Conservation (phyloP, 1,284 basidiomycete species). For the Papiliotrema fonsecae region DNA sequence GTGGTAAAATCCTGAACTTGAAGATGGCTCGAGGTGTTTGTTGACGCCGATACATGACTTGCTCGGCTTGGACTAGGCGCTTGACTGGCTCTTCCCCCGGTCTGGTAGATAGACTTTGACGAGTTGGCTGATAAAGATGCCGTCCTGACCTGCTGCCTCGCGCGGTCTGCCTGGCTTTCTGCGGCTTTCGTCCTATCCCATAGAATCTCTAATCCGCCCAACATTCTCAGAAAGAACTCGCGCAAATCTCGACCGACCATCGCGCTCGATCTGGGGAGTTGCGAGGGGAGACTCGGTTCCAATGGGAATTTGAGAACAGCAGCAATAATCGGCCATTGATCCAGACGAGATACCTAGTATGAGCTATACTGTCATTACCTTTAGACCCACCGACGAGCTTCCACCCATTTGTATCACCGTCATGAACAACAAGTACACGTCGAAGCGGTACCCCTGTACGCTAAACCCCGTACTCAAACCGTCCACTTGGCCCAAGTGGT, state of each 20-base stretch:
- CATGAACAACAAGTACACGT: constrained; percentile 21
- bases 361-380: neutral
- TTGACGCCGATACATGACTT: too few species aligned
- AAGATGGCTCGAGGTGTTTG: too few species aligned
- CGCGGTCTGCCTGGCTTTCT: too few species aligned
- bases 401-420: constrained; percentile 20
- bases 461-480: constrained; percentile 16
- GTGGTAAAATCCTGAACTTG: too few species aligned
- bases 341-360: constrained; percentile 12
- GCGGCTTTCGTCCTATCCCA: constrained; percentile 25
- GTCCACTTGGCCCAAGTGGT: constrained; percentile 10
- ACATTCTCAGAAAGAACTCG: constrained; percentile 12
- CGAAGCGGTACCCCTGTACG: constrained; percentile 15
- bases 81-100: too few species aligned
- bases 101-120: neutral
- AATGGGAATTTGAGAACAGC: constrained; percentile 11
- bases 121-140: neutral
- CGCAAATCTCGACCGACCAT: constrained; percentile 7
- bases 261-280: constrained; percentile 1
- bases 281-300: neutral
- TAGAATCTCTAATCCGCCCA: constrained; percentile 23
- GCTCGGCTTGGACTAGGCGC: too few species aligned
- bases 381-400: constrained; percentile 3
- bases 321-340: constrained; percentile 22
- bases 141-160: neutral